Conservation (phyloP, 768 basidiomycete genomes). For the Mycena galopus region DNA sequence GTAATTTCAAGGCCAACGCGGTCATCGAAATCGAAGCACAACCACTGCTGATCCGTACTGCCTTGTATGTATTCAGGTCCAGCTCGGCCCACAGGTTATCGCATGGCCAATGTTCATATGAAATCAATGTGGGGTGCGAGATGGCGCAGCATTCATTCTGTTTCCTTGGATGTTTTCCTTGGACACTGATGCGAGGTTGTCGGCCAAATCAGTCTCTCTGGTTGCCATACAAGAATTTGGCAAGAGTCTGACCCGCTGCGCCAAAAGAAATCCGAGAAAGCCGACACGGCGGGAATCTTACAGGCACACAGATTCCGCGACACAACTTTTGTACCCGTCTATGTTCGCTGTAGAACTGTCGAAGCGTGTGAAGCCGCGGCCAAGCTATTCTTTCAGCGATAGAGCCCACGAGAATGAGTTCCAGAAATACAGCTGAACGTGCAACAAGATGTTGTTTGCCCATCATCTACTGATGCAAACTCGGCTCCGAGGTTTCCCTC, state of each 20-base stretch:
- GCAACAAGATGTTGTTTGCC: no score
- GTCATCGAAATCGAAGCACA: not conserved
- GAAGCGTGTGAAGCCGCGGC: not conserved
- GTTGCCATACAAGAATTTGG: slow-evolving; percentile 14
- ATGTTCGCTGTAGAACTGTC: not conserved
- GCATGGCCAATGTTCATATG: slow-evolving; percentile 5
- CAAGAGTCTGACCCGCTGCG: not conserved
- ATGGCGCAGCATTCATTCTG: no score
- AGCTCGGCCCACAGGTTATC: not conserved
- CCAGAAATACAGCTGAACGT: no score
- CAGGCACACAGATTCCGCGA: no score
- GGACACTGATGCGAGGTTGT: slow-evolving; percentile 14
- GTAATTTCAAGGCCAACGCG: not conserved
- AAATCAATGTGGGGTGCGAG: not conserved
- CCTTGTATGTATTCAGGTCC: not conserved
- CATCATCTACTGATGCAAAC: no score
- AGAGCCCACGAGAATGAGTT: no score
- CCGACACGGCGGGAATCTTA: no score
- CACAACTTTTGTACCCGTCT: not conserved
- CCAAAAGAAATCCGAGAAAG: not conserved
- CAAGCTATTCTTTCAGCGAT: no score
- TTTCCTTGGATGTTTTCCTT: not conserved
- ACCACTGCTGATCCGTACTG: not conserved
- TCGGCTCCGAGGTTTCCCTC: no score
- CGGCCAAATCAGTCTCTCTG: not conserved